Evolutionary conservation across 2,329 filamentous ascomycete species (phyloP), one percentile per base, ranked within the genome.

Genomic region (Pseudocercospora cruenta): DNA sequence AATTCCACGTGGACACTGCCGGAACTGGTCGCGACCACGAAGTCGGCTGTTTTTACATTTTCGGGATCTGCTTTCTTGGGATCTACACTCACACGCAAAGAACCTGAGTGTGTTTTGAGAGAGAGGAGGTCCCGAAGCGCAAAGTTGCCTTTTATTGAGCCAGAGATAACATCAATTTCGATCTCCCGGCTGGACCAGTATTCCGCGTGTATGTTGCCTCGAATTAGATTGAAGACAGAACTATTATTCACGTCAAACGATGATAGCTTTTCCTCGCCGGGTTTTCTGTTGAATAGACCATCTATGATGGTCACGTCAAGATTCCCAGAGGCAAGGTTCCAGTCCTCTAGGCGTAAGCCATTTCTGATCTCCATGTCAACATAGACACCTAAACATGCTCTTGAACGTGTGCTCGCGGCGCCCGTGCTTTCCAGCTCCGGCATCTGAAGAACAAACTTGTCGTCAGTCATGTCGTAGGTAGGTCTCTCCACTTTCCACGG

Each of bases 101-200:
- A 77, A 19, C 82, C 82, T n/a, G 77, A 78, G 24, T 73, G 76
- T 0, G 80, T 81, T 2, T 72, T 75, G 36, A 83, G 73, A 19
- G 72, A 76, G 8, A 83, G 72, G 7, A 80, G 70, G 61, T 83
- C 80, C 14, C 72, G 72, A 2, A 83, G 74, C 4, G 78, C 73
- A 69, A 80, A 82, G 10, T 71, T 75, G 0, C 82, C 82, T 54
- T 72, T 78, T 53, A 83, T 79, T 19, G 77, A 78, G 7, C 80
- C 80, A 0, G 79, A 79, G 4, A 75, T 75, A 5, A 78, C 77
- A 24, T 79, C 72, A 10, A 83, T 76, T 19, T 73, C 70, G n/a
- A 78, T 82, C 60, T 79, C 73, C 12, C 79, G 77, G 1, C 79
- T 80, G 57, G 75, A 71, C 72, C 73, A 76, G 59, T 74, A 71